Percentiles rank a stretch among this genome's conserved stretches.
phyloP scores from a whole-genome alignment of 306 rosid genomes.

The Quercus rubra region DNA sequence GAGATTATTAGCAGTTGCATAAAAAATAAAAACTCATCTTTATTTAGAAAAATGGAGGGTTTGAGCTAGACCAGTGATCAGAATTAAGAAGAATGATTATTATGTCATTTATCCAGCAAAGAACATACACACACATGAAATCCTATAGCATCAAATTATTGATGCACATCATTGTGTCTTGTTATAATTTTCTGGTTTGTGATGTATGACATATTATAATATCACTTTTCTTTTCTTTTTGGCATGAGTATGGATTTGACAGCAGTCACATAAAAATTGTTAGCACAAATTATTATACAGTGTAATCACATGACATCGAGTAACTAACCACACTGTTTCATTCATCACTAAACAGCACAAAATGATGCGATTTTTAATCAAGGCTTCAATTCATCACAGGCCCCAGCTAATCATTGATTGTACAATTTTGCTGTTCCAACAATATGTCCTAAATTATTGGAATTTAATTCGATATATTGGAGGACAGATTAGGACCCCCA shows the following conservation, averaged over 20 bases:
- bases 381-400: not conserved
- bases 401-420: not conserved
- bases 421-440: not conserved
- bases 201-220: too few relatives aligned
- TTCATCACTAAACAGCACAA: not conserved
- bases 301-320: not conserved
- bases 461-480: conserved; percentile 4
- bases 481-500: conserved; percentile 20
- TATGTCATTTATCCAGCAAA: too few relatives aligned
- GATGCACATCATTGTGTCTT: too few relatives aligned
- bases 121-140: too few relatives aligned
- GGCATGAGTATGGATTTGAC: not conserved
- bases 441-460: conserved; percentile 3
- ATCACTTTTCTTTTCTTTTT: too few relatives aligned
- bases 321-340: not conserved
- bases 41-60: not conserved
- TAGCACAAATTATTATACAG: not conserved
- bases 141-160: too few relatives aligned
- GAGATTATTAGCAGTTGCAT: too few relatives aligned
- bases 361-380: not conserved
- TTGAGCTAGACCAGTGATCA: not conserved
- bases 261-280: not conserved
- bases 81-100: too few relatives aligned
- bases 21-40: too few relatives aligned
- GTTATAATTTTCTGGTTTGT: not conserved